Percentiles rank a stretch among this genome's conserved stretches.
Evolutionary conservation across 2,329 filamentous ascomycete species (phyloP).

Genomic region (Tolypocladium amazonense): DNA sequence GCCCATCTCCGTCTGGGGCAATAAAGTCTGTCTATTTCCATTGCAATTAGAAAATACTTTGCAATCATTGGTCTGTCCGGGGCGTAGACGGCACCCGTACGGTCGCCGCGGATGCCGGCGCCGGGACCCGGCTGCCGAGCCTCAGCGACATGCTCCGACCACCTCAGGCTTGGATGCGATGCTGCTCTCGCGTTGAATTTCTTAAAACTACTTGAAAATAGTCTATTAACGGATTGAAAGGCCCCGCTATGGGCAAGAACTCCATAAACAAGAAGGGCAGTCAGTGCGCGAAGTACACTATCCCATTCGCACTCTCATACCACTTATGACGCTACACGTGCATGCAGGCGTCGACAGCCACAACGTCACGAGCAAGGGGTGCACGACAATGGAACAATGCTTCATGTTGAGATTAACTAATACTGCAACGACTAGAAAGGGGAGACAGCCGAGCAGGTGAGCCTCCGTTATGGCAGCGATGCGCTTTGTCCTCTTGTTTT

Average conservation of each 20-base stretch:
- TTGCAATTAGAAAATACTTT: too few relatives aligned
- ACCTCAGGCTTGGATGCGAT: background rate
- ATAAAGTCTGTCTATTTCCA: too few relatives aligned
- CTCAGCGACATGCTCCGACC: background rate
- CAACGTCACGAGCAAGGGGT: background rate
- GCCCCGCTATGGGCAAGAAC: background rate
- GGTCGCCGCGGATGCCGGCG: background rate
- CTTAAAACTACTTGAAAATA: background rate
- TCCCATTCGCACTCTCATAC: background rate
- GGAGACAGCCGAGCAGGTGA: conserved; percentile 19
- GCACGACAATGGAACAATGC: conserved; percentile 6
- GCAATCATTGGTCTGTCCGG: background rate
- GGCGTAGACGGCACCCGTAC: background rate
- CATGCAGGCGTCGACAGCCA: background rate
- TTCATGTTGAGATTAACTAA: conserved; percentile 30
- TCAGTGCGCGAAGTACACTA: too few relatives aligned
- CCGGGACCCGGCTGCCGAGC: background rate
- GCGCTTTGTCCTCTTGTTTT: conserved; percentile 24
- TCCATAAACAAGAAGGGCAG: too few relatives aligned
- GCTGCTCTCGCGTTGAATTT: background rate
- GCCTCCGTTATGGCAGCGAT: conserved; percentile 18
- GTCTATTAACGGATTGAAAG: background rate
- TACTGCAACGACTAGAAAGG: conserved; percentile 27
- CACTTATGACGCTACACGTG: background rate
- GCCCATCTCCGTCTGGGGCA: too few relatives aligned